Conservation (phyloP, 352 stramenopile species). For the Phytophthora megakarya region DNA sequence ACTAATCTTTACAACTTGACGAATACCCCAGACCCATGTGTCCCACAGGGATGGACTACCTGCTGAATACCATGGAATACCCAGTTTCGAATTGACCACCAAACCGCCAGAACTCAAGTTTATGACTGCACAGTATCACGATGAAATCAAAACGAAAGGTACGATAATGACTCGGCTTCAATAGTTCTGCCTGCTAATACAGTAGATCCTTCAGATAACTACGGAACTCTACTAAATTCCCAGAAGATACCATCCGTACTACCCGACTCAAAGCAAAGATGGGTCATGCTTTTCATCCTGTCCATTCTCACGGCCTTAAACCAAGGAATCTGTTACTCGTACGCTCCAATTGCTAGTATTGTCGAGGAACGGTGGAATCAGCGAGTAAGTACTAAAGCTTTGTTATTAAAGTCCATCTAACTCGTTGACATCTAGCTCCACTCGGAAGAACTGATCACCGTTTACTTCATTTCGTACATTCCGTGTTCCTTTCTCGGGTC, state of each 20-base stretch:
- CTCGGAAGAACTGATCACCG: slow-evolving; percentile 76
- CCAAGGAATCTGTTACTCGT: slow-evolving; percentile 81
- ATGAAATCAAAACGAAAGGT: no score
- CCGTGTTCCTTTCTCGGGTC: slow-evolving; percentile 79
- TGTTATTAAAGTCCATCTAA: no score
- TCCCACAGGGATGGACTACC: not conserved
- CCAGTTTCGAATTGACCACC: not conserved
- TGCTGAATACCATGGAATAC: not conserved
- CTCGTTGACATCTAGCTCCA: slow-evolving; percentile 61
- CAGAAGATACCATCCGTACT: no score
- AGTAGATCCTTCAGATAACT: no score
- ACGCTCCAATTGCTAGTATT: slow-evolving; percentile 72
- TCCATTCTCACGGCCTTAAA: slow-evolving; percentile 70
- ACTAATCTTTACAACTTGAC: not conserved
- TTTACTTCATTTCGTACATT: slow-evolving; percentile 84
- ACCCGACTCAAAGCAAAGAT: no score
- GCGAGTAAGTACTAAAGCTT: slow-evolving; percentile 30
- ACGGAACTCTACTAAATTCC: no score
- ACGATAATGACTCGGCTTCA: no score
- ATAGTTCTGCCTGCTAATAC: no score
- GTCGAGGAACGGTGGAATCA: slow-evolving; percentile 63
- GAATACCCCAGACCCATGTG: no score
- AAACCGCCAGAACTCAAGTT: no score
- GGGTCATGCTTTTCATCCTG: slow-evolving; percentile 70
- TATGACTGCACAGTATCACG: no score